Percentiles rank a stretch among this genome's conserved stretches.
Conservation (phyloP, 768 basidiomycete species). For the Leccinum subgranulosum region DNA sequence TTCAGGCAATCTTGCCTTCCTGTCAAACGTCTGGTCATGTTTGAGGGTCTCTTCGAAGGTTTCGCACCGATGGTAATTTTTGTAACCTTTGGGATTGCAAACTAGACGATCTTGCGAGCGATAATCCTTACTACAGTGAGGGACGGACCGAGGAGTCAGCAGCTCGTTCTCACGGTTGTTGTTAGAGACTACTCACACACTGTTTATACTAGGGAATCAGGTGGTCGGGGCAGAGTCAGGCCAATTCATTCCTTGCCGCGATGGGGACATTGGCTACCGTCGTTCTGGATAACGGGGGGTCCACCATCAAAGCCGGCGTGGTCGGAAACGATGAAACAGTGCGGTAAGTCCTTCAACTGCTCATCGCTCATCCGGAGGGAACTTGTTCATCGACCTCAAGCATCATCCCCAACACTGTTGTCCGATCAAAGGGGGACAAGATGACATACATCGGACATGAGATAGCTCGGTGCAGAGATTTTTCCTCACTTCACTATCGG, state of each 20-base stretch:
- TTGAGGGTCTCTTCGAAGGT: conserved; percentile 11
- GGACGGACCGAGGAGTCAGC: not conserved
- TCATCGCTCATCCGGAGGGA: not conserved
- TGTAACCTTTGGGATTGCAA: not conserved
- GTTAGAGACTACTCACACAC: not conserved
- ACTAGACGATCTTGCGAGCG: not conserved
- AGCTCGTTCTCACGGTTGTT: conserved; percentile 8
- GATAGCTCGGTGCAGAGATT: conserved; percentile 71
- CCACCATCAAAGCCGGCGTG: conserved; percentile 73
- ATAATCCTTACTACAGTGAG: not conserved
- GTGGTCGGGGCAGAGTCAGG: not conserved
- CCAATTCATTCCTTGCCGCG: not conserved
- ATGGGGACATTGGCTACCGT: conserved; percentile 39
- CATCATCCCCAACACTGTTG: conserved; percentile 76
- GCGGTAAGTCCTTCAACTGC: conserved; percentile 18
- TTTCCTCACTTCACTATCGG: conserved; percentile 76
- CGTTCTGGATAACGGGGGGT: conserved; percentile 87
- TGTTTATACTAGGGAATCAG: not conserved
- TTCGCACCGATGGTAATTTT: not conserved
- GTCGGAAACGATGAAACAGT: conserved; percentile 31
- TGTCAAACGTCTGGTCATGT: conserved; percentile 8
- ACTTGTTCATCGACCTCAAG: conserved; percentile 35
- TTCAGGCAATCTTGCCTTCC: not conserved
- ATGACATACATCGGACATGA: conserved; percentile 85
- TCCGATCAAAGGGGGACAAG: conserved; percentile 82